Conservation (phyloP, 352 stramenopile genomes). For the Thalassiosira hispida region DNA sequence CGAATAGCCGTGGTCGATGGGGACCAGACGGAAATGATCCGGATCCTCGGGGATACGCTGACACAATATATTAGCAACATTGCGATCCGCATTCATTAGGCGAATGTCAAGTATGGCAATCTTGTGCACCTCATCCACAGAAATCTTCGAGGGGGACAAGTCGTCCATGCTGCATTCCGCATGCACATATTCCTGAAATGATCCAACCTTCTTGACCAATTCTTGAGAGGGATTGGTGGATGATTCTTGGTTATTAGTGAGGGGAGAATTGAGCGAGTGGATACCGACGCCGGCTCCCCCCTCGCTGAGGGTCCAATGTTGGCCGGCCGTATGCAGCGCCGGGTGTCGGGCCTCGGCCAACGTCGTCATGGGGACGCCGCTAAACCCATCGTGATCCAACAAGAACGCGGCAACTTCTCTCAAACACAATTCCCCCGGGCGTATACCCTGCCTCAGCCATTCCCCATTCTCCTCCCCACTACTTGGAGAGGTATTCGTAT, state of each 20-base stretch:
- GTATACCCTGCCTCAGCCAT: constrained; percentile 89
- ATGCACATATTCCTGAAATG: constrained; percentile 95
- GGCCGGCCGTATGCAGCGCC: constrained; percentile 79
- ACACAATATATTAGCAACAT: constrained; percentile 97
- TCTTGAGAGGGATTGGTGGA: constrained; percentile 48
- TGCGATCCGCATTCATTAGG: constrained; percentile 97
- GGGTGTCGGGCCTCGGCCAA: constrained; percentile 87
- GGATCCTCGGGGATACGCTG: constrained; percentile 83
- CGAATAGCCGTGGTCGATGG: constrained; percentile 99
- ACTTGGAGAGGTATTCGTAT: constrained; percentile 8
- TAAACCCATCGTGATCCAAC: constrained; percentile 90
- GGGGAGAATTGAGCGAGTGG: constrained; percentile 87
- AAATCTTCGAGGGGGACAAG: constrained; percentile 89
- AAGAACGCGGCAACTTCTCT: constrained; percentile 97
- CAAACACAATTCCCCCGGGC: constrained; percentile 95
- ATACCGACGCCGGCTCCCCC: constrained; percentile 82
- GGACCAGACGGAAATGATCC: constrained; percentile 92
- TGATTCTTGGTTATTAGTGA: constrained; percentile 24
- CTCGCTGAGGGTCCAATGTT: constrained; percentile 64
- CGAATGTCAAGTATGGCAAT: constrained; percentile 98
- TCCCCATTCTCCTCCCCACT: constrained; percentile 33
- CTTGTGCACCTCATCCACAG: constrained; percentile 94
- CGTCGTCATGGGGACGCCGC: constrained; percentile 88
- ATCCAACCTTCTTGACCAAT: constrained; percentile 90
- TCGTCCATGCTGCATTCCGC: constrained; percentile 95